These are phyloP conservation scores for Akebia trifoliata DNA, from an alignment of 164 flowering plant genomes.

Conservation along the genomic window DNA sequence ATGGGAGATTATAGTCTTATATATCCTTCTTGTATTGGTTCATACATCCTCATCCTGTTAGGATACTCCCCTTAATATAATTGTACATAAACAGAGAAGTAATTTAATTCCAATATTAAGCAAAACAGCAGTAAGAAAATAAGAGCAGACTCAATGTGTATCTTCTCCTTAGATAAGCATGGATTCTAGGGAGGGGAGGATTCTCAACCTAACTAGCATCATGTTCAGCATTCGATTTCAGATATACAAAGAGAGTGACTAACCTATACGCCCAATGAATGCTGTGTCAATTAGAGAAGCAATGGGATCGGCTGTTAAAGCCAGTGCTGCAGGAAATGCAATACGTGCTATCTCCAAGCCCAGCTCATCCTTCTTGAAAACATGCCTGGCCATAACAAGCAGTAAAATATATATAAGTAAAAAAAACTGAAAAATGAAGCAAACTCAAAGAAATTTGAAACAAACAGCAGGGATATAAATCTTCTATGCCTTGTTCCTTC, in stretches of 20 bases:
- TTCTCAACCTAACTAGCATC: not conserved
- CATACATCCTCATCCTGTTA: not conserved
- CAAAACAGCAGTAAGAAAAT: not conserved
- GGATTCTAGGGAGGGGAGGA: not conserved
- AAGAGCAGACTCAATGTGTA: not conserved
- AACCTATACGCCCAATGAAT: conserved; percentile 81
- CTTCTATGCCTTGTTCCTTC: no score
- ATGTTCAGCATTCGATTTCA: not conserved
- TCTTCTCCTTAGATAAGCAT: not conserved
- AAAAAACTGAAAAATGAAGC: no score
- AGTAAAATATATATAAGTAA: not conserved
- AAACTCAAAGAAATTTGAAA: no score
- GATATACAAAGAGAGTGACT: not conserved
- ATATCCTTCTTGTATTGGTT: not conserved
- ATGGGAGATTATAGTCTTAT: not conserved
- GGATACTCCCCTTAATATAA: not conserved
- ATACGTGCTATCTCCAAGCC: conserved; percentile 65
- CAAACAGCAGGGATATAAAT: no score
- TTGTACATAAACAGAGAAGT: not conserved
- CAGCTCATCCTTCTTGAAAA: conserved; percentile 57
- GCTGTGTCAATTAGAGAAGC: conserved; percentile 88
- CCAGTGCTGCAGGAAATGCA: conserved; percentile 82
- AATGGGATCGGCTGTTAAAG: conserved; percentile 79
- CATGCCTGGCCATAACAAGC: conserved; percentile 28
- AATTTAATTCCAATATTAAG: not conserved